phyloP scores from a whole-genome alignment of 2,329 filamentous ascomycete species.

The Exophiala spinifera region DNA sequence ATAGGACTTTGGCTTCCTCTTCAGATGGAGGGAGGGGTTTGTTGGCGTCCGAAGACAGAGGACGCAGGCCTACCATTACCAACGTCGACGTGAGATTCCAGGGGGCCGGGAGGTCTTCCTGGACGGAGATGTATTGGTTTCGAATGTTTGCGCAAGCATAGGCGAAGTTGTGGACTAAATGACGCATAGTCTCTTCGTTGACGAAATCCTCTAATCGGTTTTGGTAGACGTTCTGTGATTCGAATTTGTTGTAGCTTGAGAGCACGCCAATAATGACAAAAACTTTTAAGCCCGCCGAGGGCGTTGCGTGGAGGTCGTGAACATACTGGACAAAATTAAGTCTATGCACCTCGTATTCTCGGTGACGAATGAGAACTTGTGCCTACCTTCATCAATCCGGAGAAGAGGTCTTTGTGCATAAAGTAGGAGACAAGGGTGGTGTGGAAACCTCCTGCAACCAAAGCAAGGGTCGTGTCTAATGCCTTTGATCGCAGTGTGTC shows the following conservation, averaged over 20 bases:
- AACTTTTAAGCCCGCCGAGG: slow-evolving; percentile 60
- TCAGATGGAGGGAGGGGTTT: slow-evolving; percentile 60
- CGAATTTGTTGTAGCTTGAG: slow-evolving; percentile 99
- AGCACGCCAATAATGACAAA: slow-evolving; percentile 82
- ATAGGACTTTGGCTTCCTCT: slow-evolving; percentile 78
- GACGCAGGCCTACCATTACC: slow-evolving; percentile 78
- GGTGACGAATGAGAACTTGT: not conserved
- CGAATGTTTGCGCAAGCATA: slow-evolving; percentile 66
- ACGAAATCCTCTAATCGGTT: slow-evolving; percentile 91
- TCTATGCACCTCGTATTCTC: no score
- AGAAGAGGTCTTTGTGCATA: slow-evolving; percentile 90
- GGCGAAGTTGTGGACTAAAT: slow-evolving; percentile 74
- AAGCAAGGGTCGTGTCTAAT: slow-evolving; percentile 73
- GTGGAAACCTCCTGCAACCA: slow-evolving; percentile 91
- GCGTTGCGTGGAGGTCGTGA: slow-evolving; percentile 57
- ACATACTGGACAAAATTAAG: slow-evolving; percentile 25
- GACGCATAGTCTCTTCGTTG: slow-evolving; percentile 81
- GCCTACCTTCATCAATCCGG: slow-evolving; percentile 84
- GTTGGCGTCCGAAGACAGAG: slow-evolving; percentile 66
- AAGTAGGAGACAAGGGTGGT: slow-evolving; percentile 93
- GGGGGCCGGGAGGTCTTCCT: slow-evolving; percentile 84
- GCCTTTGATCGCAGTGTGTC: slow-evolving; percentile 75
- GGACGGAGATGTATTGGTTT: slow-evolving; percentile 75
- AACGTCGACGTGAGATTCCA: slow-evolving; percentile 83
- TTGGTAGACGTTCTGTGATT: slow-evolving; percentile 95